Base-by-base conservation (phyloP, 2,329 filamentous ascomycete genomes). In the Ophiocordyceps unilateralis region DNA sequence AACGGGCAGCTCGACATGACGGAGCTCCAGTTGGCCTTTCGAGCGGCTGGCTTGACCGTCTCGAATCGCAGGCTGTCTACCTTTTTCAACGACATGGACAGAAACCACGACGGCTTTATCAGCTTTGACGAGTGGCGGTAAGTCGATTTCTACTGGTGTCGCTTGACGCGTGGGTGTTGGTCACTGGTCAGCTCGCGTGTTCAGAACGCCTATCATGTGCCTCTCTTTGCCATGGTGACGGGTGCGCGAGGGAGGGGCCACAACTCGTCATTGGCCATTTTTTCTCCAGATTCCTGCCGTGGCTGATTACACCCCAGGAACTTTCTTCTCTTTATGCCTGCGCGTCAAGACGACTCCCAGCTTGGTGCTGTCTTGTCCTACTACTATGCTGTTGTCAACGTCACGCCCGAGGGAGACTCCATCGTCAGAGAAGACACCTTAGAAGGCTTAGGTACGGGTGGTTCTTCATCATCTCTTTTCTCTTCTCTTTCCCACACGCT, bases 101-200 rank as follows among this genome's bases (percentile, higher is more conserved):
- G 76, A 56, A 89, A 98, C 64, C 75, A 81, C 51, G 88, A 98
- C 59, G 87, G 87, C 40, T 77, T 67, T 49, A 93, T 96, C 52
- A 87, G 73, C 48, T 96, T 93, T 62, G 79, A 86, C 50, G 91
- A 98, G 71, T 96, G 91, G 91, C 81, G 89, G 89, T 95, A 77
- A 63, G 81, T 68, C 14, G 21, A 19, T 26, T 8, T 10, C 9
- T 3, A 12, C 12, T 22, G 41, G 28, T 28, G 43, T 32, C 41
- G 15, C 15, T 42, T 44, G 44, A 40, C 41, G 40, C 22, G 15
- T 30, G 44, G 44, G 38, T 30, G 19, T 39, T 39, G 45, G 42
- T 47, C 44, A 42, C 42, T 36, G 38, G 40, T 32, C 43, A 43
- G 40, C 44, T 39, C 46, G 22, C 42, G 24, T 36, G 24, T 12